Conservation (phyloP, 2,329 filamentous ascomycete genomes). For the Cordyceps cateniannulata region DNA sequence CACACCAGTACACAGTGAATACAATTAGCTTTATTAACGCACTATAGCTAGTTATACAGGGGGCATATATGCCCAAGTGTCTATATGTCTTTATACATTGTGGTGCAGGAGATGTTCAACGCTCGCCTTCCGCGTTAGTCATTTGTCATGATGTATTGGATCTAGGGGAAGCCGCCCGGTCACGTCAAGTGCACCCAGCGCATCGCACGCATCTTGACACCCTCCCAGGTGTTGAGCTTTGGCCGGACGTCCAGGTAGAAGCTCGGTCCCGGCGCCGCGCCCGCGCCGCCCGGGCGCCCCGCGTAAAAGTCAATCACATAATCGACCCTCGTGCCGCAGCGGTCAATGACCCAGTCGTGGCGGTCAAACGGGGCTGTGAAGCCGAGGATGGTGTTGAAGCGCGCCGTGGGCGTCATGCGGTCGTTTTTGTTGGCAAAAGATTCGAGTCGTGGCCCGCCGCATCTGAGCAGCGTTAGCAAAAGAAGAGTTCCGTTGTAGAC, state of each 20-base stretch:
- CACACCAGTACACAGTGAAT: neutral
- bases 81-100: neutral
- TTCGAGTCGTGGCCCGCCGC: conserved; percentile 73
- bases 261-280: conserved; percentile 36
- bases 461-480: conserved; percentile 22
- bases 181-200: conserved; percentile 44
- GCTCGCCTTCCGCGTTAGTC: neutral
- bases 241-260: conserved; percentile 64
- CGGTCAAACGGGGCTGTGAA: conserved; percentile 90
- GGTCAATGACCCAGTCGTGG: conserved; percentile 95
- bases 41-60: neutral
- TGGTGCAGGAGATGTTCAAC: conserved; percentile 10
- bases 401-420: conserved; percentile 71
- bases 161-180: neutral
- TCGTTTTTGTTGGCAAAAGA: conserved; percentile 71
- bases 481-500: too few species aligned
- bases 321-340: conserved; percentile 78
- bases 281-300: conserved; percentile 44
- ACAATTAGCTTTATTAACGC: conserved; percentile 10
- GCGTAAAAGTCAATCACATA: conserved; percentile 99
- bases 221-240: conserved; percentile 63
- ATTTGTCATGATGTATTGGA: neutral
- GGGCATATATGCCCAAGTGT: neutral
- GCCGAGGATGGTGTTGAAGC: conserved; percentile 77
- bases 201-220: conserved; percentile 57